Conservation (phyloP, 192 early-diverging fungal species). For the Geranomyces michiganensis region DNA sequence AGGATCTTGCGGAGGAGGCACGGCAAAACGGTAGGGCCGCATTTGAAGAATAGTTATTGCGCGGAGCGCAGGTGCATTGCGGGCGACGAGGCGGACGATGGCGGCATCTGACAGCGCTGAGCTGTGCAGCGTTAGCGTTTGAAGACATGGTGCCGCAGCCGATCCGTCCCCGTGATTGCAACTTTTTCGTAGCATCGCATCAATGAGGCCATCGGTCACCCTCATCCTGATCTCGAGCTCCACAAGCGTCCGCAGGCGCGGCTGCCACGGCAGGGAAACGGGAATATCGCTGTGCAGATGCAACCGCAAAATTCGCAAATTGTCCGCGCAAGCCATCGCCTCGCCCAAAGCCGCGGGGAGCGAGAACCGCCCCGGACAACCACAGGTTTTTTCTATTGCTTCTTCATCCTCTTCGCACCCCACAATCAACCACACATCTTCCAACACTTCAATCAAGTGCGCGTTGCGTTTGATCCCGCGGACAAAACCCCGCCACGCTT, state of each 20-base stretch:
- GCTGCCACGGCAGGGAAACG: slow-evolving; percentile 1
- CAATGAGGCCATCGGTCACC: slow-evolving; percentile 9
- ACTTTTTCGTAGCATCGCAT: neutral
- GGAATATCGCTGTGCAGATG: slow-evolving; percentile 27
- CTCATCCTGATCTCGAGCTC: slow-evolving; percentile 17
- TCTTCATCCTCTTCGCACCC: slow-evolving; percentile 11
- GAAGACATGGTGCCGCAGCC: neutral
- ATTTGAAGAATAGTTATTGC: neutral
- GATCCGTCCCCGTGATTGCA: neutral
- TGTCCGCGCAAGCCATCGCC: neutral
- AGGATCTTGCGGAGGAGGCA: neutral
- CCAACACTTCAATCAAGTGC: slow-evolving; percentile 5
- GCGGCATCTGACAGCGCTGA: neutral
- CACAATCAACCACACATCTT: slow-evolving; percentile 25
- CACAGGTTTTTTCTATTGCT: neutral
- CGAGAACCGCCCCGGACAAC: neutral
- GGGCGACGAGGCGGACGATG: neutral
- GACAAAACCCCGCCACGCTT: slow-evolving; percentile 13
- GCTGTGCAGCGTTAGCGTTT: neutral
- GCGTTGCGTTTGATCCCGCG: neutral
- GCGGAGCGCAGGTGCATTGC: neutral
- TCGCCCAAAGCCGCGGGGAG: neutral
- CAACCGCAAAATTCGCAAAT: slow-evolving; percentile 12
- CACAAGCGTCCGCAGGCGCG: neutral
- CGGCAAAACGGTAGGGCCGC: neutral